Percentiles rank a stretch among this genome's conserved stretches.
These are phyloP conservation scores for Coniochaeta prunicola DNA, from an alignment of 2,329 filamentous ascomycete species.

Conservation along the genomic window DNA sequence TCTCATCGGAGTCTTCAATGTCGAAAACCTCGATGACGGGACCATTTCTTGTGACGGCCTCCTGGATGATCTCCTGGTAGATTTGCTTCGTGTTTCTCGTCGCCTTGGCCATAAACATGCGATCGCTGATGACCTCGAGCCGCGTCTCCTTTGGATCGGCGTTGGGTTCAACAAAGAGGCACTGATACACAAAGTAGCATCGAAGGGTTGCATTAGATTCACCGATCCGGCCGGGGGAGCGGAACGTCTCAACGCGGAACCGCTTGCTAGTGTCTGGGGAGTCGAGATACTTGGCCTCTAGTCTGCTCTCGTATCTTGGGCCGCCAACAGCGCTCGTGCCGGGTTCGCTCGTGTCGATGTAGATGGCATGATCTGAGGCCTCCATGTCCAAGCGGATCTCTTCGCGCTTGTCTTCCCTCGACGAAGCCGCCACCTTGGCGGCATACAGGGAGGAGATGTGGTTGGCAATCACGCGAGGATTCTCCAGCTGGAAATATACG, in stretches of 20 bases:
- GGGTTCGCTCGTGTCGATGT: slow-evolving; percentile 94
- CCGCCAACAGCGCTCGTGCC: slow-evolving; percentile 70
- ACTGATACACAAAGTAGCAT: slow-evolving; percentile 99
- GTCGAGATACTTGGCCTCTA: slow-evolving; percentile 94
- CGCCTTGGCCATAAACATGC: slow-evolving; percentile 90
- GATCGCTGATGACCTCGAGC: slow-evolving; percentile 86
- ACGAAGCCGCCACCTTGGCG: slow-evolving; percentile 90
- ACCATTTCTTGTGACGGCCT: slow-evolving; percentile 76
- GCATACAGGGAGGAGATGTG: slow-evolving; percentile 96
- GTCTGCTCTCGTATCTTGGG: slow-evolving; percentile 86
- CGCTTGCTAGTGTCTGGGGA: slow-evolving; percentile 62
- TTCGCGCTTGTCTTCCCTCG: slow-evolving; percentile 85
- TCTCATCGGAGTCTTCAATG: slow-evolving; percentile 84
- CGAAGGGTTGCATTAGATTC: slow-evolving; percentile 76
- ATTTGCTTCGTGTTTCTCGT: slow-evolving; percentile 93
- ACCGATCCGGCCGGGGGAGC: slow-evolving; percentile 76
- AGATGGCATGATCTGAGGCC: slow-evolving; percentile 88
- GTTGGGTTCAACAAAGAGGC: slow-evolving; percentile 73
- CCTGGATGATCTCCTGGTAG: slow-evolving; percentile 88
- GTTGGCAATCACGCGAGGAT: slow-evolving; percentile 77
- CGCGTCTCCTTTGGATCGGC: slow-evolving; percentile 75
- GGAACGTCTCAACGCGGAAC: slow-evolving; percentile 96
- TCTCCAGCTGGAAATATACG: slow-evolving; percentile 94
- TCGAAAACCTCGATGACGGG: slow-evolving; percentile 98
- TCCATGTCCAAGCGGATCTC: slow-evolving; percentile 97